phyloP scores from a whole-genome alignment of 2,329 filamentous ascomycete genomes.

The Westerdykella aurantiaca region DNA sequence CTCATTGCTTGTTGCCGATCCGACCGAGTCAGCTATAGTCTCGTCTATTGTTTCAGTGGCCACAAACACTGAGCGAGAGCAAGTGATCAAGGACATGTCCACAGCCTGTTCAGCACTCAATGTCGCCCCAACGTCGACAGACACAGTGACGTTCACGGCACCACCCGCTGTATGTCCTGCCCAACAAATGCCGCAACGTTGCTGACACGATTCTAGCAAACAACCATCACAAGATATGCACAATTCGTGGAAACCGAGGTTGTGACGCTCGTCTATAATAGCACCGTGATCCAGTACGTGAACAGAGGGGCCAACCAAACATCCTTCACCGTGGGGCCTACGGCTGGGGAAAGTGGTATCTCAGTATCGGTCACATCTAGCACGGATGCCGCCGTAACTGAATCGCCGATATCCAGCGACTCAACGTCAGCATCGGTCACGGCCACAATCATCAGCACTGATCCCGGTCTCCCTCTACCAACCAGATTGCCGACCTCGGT shows the following conservation, averaged over 20 bases:
- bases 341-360: no score
- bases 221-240: not conserved
- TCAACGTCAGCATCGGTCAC: no score
- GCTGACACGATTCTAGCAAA: not conserved
- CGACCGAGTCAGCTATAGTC: not conserved
- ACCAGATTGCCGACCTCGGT: no score
- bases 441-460: no score
- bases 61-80: conserved; percentile 9
- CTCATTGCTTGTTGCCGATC: conserved; percentile 15
- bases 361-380: no score
- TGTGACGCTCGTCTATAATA: conserved; percentile 3
- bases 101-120: conserved; percentile 29
- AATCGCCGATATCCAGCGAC: no score
- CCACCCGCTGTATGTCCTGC: conserved; percentile 17
- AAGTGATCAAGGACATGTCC: conserved; percentile 18
- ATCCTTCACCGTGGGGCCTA: no score
- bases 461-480: no score
- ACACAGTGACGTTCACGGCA: conserved; percentile 20
- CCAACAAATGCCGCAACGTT: not conserved
- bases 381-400: no score
- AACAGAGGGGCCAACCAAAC: no score
- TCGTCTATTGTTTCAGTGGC: conserved; percentile 2
- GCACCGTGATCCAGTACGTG: not conserved
- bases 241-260: not conserved
- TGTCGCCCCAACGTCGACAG: conserved; percentile 24